Evolutionary conservation across 257 asterid genomes (phyloP).

Genomic region (Nicotiana sylvestris): DNA sequence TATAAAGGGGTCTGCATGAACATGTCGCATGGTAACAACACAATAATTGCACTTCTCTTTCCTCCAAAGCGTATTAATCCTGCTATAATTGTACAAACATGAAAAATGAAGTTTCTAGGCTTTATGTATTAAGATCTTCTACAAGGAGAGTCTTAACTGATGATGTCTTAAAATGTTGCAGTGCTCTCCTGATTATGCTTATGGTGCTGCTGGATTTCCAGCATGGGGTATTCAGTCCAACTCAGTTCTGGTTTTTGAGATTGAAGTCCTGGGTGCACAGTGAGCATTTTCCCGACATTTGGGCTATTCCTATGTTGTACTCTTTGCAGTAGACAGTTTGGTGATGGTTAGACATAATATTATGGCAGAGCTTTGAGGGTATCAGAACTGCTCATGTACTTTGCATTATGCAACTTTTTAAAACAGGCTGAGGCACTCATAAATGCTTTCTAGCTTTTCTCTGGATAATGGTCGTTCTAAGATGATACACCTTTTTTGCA

Average conservation of each 20-base stretch:
- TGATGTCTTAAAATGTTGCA: constrained; percentile 31
- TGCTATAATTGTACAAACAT: not conserved
- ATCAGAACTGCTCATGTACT: not conserved
- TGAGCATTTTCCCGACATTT: constrained; percentile 13
- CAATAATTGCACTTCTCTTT: not conserved
- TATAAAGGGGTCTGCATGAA: not conserved
- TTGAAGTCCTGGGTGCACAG: constrained; percentile 66
- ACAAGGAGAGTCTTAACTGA: not conserved
- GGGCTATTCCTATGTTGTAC: not conserved
- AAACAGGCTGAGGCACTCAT: not conserved
- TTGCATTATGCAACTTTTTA: not conserved
- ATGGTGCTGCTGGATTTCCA: constrained; percentile 75
- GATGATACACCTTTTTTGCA: too few relatives aligned
- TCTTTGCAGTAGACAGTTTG: not conserved
- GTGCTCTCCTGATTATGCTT: constrained; percentile 97
- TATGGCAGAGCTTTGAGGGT: not conserved
- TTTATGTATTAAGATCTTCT: not conserved
- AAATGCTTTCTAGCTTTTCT: not conserved
- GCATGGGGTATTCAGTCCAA: constrained; percentile 96
- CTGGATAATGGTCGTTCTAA: not conserved
- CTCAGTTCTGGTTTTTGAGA: constrained; percentile 76
- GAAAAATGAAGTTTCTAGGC: not conserved
- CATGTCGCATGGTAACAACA: not conserved
- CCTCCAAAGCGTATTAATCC: not conserved
- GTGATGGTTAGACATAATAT: not conserved